These are phyloP conservation scores for Aureobasidium uvarum DNA, from an alignment of 2,329 filamentous ascomycete genomes.

Conservation along the genomic window DNA sequence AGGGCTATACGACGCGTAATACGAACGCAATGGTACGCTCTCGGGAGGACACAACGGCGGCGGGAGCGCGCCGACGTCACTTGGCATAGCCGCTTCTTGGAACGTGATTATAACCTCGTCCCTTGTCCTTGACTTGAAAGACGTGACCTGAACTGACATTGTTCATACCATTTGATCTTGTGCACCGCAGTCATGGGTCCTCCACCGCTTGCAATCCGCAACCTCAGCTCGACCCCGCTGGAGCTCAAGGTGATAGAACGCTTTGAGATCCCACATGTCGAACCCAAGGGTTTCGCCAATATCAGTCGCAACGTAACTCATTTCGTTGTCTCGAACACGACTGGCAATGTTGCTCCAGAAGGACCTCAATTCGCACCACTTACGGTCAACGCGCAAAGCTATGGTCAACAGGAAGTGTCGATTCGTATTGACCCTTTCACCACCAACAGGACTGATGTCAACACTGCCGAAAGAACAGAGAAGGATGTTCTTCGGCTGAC, in stretches of 20 bases:
- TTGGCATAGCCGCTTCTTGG: background rate
- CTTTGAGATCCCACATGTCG: conserved; percentile 58
- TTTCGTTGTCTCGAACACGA: conserved; percentile 45
- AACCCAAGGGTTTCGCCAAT: conserved; percentile 41
- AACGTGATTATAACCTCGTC: background rate
- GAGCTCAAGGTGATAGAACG: conserved; percentile 71
- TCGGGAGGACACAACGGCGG: background rate
- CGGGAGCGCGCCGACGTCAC: conserved; percentile 4
- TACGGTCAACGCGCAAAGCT: conserved; percentile 58
- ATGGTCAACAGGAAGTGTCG: conserved; percentile 61
- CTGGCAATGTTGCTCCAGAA: conserved; percentile 39
- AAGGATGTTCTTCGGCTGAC: conserved; percentile 71
- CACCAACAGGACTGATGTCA: conserved; percentile 61
- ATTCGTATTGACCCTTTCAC: conserved; percentile 68
- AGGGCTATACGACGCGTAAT: background rate
- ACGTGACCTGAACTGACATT: background rate
- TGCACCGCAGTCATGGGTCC: conserved; percentile 6
- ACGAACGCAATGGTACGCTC: background rate
- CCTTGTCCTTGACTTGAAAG: background rate
- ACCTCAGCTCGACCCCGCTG: conserved; percentile 72
- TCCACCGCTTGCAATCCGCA: conserved; percentile 67
- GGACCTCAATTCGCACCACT: conserved; percentile 34
- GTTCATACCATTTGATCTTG: background rate
- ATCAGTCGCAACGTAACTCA: conserved; percentile 46
- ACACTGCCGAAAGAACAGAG: conserved; percentile 52